Evolutionary conservation across 148 eudicot species (phyloP), one percentile per base, ranked within the genome.

Genomic region (Linanthus parryae): DNA sequence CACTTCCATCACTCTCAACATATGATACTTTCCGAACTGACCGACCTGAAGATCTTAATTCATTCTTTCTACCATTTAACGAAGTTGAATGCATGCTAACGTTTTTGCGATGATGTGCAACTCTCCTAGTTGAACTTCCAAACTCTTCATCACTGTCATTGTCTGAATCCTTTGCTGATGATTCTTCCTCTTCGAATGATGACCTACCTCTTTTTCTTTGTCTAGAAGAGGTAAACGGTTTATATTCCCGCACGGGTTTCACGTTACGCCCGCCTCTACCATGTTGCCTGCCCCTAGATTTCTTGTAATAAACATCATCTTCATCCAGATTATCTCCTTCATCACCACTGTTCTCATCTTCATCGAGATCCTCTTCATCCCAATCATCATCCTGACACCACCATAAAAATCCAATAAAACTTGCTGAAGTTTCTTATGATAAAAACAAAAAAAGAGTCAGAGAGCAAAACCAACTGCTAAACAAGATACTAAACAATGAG

Each of bases 1-100:
- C 96, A 64, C 96, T 88, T 43, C 72, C 99, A 47, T 87, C 96
- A 70, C 96, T 88, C 67, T 94, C 99, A 44, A 59, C 95, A 78
- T 88, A 94, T 13, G 96, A 88, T 3, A 92, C 80, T 78, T 82
- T 92, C 53, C 88, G 80, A 41, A 65, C 79, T 28, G 91, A 82
- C 65, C 99, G 77, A 41, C 71, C 76, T 33, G 99, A 92, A 31
- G 94, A 67, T 42, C 95, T 80, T 13, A 75, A 65, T 59, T 88
- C 99, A 73, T 70, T 84, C 54, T 54, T 63, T 57, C 55, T 70
- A 4, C 61, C 33, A 52, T 50, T 66, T 30, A 56, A n/a, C 52
- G 75, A 54, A 41, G 74, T 35, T 11, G 71, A 62, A 48, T 71
- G 77, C 33, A 79, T 68, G 39, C 63, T 51, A 26, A 64, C 74